Conservation (phyloP, 1,284 basidiomycete species). For the Leccinum ponderosum region DNA sequence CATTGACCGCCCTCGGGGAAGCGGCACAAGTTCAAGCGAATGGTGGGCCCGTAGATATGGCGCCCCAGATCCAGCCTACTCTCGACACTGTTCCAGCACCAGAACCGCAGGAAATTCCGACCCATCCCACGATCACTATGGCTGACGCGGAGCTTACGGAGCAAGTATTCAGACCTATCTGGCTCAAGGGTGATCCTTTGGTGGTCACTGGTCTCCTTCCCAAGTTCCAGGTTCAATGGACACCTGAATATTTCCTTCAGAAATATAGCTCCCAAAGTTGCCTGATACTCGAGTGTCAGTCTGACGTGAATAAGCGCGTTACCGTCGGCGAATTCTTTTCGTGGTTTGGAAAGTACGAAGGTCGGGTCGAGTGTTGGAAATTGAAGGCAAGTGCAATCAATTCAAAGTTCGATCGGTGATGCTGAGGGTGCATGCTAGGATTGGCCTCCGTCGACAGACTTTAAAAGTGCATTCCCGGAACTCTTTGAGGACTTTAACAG, state of each 20-base stretch:
- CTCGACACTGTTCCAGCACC: slow-evolving; percentile 15
- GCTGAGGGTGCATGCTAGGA: slow-evolving; percentile 53
- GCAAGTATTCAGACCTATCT: slow-evolving; percentile 64
- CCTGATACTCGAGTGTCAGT: slow-evolving; percentile 80
- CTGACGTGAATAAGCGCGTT: slow-evolving; percentile 59
- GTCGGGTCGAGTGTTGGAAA: slow-evolving; percentile 67
- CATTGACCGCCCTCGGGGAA: slow-evolving; percentile 14
- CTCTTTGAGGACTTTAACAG: slow-evolving; percentile 86
- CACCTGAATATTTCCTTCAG: slow-evolving; percentile 76
- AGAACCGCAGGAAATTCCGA: slow-evolving; percentile 37
- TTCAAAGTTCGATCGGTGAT: not conserved
- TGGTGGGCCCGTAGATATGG: slow-evolving; percentile 7
- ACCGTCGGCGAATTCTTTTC: slow-evolving; percentile 81
- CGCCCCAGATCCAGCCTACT: slow-evolving; percentile 11
- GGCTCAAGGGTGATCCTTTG: slow-evolving; percentile 74
- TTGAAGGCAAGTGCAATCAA: slow-evolving; percentile 61
- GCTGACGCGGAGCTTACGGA: slow-evolving; percentile 55
- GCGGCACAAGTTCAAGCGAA: slow-evolving; percentile 1
- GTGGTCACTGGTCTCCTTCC: slow-evolving; percentile 67
- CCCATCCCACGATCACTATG: slow-evolving; percentile 47
- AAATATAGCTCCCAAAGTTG: slow-evolving; percentile 70
- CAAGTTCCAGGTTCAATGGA: slow-evolving; percentile 74
- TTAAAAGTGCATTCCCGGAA: slow-evolving; percentile 80
- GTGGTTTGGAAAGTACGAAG: slow-evolving; percentile 71
- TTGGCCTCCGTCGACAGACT: slow-evolving; percentile 89